A percentile compares a stretch with the other conserved stretches of the same genome.
Conservation (phyloP, 164 flowering plant genomes). For the Piper betle region DNA sequence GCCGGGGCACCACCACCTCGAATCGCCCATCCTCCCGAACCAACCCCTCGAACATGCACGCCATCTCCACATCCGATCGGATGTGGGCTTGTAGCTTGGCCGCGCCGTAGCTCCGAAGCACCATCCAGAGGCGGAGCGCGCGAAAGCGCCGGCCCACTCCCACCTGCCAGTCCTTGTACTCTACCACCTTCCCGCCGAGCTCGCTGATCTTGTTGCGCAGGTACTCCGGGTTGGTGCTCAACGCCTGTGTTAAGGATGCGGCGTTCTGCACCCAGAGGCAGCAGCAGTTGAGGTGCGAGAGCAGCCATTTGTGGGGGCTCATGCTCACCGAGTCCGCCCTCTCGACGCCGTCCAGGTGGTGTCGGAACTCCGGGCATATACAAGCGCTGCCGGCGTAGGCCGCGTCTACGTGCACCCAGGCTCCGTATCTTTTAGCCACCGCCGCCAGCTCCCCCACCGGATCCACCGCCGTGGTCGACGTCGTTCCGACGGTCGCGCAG, state of each 20-base stretch:
- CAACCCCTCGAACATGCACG: slow-evolving; percentile 29
- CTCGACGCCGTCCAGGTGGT: slow-evolving; percentile 35
- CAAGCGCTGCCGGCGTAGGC: slow-evolving; percentile 55
- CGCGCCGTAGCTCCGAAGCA: slow-evolving; percentile 38
- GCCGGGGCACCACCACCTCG: slow-evolving; percentile 38
- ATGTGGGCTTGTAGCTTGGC: slow-evolving; percentile 36
- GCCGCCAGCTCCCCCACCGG: slow-evolving; percentile 27
- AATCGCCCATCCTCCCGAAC: slow-evolving; percentile 29
- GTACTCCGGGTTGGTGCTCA: slow-evolving; percentile 41
- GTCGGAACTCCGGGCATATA: slow-evolving; percentile 56
- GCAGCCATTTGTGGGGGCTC: slow-evolving; percentile 53
- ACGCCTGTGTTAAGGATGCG: slow-evolving; percentile 13
- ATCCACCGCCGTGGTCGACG: slow-evolving; percentile 52
- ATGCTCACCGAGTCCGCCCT: slow-evolving; percentile 38
- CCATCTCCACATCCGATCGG: slow-evolving; percentile 32
- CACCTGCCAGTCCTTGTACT: slow-evolving; percentile 65
- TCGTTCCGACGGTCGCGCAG: slow-evolving; percentile 47
- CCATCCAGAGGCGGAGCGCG: slow-evolving; percentile 44
- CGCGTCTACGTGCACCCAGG: slow-evolving; percentile 63
- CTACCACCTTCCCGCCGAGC: slow-evolving; percentile 28
- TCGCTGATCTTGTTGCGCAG: slow-evolving; percentile 37
- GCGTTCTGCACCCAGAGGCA: slow-evolving; percentile 49
- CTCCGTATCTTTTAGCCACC: slow-evolving; percentile 23
- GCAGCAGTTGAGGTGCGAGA: slow-evolving; percentile 40
- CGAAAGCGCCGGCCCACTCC: slow-evolving; percentile 38